phyloP scores from a whole-genome alignment of 495 filamentous ascomycete genomes.

The Tuber indicum region DNA sequence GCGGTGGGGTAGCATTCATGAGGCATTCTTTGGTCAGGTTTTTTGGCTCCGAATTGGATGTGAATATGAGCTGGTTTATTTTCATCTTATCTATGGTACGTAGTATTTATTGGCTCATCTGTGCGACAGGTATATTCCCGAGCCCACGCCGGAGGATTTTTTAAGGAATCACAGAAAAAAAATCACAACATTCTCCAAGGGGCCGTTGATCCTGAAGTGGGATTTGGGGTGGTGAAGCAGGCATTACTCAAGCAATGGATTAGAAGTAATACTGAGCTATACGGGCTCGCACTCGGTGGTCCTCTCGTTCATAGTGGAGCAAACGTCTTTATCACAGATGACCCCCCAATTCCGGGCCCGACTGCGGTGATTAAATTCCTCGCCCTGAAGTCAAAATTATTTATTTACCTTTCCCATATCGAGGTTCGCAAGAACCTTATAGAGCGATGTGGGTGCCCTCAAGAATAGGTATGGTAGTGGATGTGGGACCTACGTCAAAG shows the following conservation, averaged over 20 bases:
- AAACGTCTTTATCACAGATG: constrained; percentile 64
- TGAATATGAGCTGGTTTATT: constrained; percentile 68
- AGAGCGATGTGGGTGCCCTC: constrained; percentile 54
- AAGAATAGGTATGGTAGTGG: constrained; percentile 49
- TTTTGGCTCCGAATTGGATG: constrained; percentile 55
- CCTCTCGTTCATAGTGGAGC: constrained; percentile 69
- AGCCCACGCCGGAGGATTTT: constrained; percentile 77
- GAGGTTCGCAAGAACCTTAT: constrained; percentile 65
- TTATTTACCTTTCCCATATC: too few species aligned
- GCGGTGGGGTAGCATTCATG: too few species aligned
- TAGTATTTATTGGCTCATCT: background rate
- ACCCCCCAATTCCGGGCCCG: too few species aligned
- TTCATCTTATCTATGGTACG: constrained; percentile 20
- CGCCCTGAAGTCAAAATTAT: too few species aligned
- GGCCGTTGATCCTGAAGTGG: constrained; percentile 56
- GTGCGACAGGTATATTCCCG: too few species aligned
- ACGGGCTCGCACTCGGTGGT: constrained; percentile 63
- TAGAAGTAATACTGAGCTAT: constrained; percentile 63
- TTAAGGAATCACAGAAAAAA: constrained; percentile 74
- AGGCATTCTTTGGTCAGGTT: constrained; percentile 72
- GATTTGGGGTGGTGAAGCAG: constrained; percentile 56
- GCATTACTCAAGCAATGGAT: constrained; percentile 59
- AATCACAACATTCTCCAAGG: constrained; percentile 88
- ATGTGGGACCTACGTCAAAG: too few species aligned
- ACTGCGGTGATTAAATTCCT: too few species aligned